Evolutionary conservation across 176 grass and related monocot species (phyloP), one percentile per base, ranked within the genome.

Genomic region (Triticum monococcum): DNA sequence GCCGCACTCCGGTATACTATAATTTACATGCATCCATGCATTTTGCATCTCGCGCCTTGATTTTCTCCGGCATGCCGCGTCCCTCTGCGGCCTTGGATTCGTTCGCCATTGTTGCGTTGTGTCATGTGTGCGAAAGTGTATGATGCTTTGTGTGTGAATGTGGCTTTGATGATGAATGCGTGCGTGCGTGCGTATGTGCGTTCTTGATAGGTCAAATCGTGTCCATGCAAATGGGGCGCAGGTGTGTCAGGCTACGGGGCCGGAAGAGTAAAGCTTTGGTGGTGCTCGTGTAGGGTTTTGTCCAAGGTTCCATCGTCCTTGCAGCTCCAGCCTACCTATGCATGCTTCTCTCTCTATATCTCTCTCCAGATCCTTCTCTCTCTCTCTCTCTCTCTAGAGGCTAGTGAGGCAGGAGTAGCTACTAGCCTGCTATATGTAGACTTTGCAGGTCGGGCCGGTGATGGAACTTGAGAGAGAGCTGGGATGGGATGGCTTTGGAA

Each of bases 211-310:
- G 94, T 95, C 94, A 93, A 95, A 95, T 95, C 94, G 87, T 93
- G 91, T 91, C 94, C 94, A 93, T 93, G 94, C 94, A 93, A 91
- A 87, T 93, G 94, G 94, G 90, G 89, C 75, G 82, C 89, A 95
- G 84, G 59, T 7, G 48, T 95, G 91, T 95, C 93, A 95, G 93
- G 71, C 36, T 31, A 64, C 64, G 79, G 89, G 89, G 84, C 86
- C 84, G 8, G 89, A 82, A 32, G 88, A 78, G 86, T 79, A 90
- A 90, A 88, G 79, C 78, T 77, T 24, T 81, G 70, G 52, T 82
- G 57, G 36, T 85, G 83, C 79, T 81, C 72, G 87, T 79, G 81
- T 92, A 91, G 93, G 90, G 91, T 85, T 93, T 77, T 80, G 79
- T 90, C 88, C 69, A 88, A 92, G 74, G 86, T 88, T 86, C 60